Evolutionary conservation across 2,329 filamentous ascomycete genomes (phyloP).

Genomic region (Colletotrichum viniferum): DNA sequence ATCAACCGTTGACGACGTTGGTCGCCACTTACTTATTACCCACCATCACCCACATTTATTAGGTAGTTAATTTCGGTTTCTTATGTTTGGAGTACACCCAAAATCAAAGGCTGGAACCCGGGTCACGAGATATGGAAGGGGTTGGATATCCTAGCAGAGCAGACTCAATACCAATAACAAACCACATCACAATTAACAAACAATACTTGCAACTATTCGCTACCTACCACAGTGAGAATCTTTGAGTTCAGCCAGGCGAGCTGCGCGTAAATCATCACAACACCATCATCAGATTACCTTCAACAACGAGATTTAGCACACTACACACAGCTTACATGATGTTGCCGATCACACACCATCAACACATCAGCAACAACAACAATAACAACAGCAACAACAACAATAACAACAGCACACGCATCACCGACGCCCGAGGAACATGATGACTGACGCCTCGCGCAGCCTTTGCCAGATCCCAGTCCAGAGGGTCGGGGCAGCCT

Average conservation of each 20-base stretch:
- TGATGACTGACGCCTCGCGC: constrained; percentile 8
- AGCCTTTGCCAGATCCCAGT: constrained; percentile 6
- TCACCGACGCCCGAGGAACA: not conserved
- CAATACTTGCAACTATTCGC: not conserved
- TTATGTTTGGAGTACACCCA: not conserved
- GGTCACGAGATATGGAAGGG: constrained; percentile 7
- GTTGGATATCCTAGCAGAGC: constrained; percentile 11
- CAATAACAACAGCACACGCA: not conserved
- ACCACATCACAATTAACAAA: not conserved
- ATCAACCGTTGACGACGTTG: not conserved
- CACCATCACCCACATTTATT: not conserved
- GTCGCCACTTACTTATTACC: not conserved
- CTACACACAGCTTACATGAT: not conserved
- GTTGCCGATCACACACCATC: not conserved
- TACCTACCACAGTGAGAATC: not conserved
- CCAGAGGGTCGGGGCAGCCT: constrained; percentile 19
- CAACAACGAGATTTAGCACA: not conserved
- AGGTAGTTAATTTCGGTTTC: constrained; percentile 11
- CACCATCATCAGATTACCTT: not conserved
- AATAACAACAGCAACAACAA: not conserved
- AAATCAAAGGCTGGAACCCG: constrained; percentile 16
- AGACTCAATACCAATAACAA: constrained; percentile 9
- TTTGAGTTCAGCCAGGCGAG: not conserved
- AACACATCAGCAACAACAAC: not conserved
- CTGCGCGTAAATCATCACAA: not conserved